Conservation (phyloP, 2,329 filamentous ascomycete species). For the Pseudogymnoascus sp. region DNA sequence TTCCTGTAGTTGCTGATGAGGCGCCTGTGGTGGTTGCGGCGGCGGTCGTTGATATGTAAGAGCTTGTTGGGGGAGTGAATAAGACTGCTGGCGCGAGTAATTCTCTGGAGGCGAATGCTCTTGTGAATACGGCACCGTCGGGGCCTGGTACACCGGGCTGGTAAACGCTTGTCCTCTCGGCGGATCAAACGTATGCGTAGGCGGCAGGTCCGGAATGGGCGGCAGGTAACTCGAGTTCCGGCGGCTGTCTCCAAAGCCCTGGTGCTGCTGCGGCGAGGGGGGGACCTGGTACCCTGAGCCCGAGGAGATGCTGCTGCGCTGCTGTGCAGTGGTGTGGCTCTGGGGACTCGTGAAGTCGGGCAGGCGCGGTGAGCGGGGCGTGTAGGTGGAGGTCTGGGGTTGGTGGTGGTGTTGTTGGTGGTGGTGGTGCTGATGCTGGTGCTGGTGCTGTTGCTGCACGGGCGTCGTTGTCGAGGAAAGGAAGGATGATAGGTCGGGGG, state of each 20-base stretch:
- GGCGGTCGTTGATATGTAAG: slow-evolving; percentile 6
- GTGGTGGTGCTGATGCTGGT: not conserved
- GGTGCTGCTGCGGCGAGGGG: not conserved
- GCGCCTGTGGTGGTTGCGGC: not conserved
- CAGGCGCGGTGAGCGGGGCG: slow-evolving; percentile 22
- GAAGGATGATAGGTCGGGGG: slow-evolving; percentile 27
- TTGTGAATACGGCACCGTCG: not conserved
- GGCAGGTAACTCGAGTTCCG: slow-evolving; percentile 20
- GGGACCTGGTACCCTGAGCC: slow-evolving; percentile 5
- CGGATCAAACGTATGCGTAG: slow-evolving; percentile 15
- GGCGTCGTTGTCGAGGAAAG: slow-evolving; percentile 20
- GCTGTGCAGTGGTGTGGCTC: slow-evolving; percentile 1
- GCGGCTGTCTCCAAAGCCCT: not conserved
- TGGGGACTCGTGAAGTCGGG: slow-evolving; percentile 12
- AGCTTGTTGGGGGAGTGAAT: slow-evolving; percentile 2
- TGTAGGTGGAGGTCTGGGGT: slow-evolving; percentile 17
- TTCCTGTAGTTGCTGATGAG: not conserved
- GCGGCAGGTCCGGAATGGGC: slow-evolving; percentile 22
- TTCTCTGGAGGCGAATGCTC: not conserved
- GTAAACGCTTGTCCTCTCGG: not conserved
- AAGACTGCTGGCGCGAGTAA: not conserved
- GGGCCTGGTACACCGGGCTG: not conserved
- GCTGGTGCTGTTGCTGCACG: slow-evolving; percentile 15
- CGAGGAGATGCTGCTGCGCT: not conserved
- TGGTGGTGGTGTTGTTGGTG: slow-evolving; percentile 5